These are phyloP conservation scores for Laguncularia racemosa DNA, from an alignment of 345 rosid genomes.

Conservation along the genomic window DNA sequence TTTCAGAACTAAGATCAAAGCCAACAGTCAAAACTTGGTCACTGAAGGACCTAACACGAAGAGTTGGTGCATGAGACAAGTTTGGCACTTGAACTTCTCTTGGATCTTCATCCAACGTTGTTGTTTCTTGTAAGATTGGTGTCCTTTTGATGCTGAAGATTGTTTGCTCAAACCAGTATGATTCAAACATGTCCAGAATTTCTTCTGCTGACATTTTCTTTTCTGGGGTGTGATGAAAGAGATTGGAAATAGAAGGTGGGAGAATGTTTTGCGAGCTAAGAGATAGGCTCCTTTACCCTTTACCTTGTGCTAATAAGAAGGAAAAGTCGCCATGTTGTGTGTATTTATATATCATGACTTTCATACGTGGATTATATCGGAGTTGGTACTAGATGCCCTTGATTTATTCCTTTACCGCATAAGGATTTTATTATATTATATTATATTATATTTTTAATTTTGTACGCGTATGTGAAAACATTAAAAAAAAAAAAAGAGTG, in stretches of 20 bases:
- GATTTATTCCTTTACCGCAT: no score
- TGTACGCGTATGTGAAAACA: no score
- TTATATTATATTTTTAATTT: no score
- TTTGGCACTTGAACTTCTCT: slow-evolving; percentile 14
- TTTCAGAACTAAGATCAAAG: slow-evolving; percentile 4
- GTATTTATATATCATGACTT: not conserved
- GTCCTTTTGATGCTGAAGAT: slow-evolving; percentile 18
- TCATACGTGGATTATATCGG: no score
- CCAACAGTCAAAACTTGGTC: slow-evolving; percentile 33
- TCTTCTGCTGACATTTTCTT: slow-evolving; percentile 30
- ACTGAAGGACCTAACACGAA: slow-evolving; percentile 34
- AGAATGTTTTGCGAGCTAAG: not conserved
- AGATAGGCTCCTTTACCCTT: not conserved
- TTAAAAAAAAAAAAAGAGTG: no score
- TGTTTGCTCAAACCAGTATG: slow-evolving; percentile 39
- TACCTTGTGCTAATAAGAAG: not conserved
- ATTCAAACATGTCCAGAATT: slow-evolving; percentile 29
- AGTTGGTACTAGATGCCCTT: no score
- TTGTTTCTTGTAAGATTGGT: not conserved
- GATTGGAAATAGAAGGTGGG: not conserved
- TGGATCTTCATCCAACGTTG: slow-evolving; percentile 10
- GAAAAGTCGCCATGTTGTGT: not conserved
- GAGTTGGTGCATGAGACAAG: slow-evolving; percentile 9
- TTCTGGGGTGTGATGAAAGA: not conserved
- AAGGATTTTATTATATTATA: no score